phyloP scores from a whole-genome alignment of 1,284 basidiomycete genomes.

The Pseudozyma sp. region DNA sequence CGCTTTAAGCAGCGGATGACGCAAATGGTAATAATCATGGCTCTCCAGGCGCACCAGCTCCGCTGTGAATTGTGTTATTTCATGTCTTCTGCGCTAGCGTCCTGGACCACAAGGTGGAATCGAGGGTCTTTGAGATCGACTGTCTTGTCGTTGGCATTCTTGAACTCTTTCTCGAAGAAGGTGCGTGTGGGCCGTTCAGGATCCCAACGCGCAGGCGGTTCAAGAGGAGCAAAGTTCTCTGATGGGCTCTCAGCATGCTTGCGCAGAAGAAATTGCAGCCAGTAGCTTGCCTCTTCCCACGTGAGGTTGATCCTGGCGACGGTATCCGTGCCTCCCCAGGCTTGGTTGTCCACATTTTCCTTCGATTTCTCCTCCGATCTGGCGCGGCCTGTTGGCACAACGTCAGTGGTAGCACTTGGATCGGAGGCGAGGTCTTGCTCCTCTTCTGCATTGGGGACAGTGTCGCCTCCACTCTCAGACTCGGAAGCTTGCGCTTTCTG shows the following conservation, averaged over 20 bases:
- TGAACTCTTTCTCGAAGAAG: slow-evolving; percentile 53
- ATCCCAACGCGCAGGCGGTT: slow-evolving; percentile 35
- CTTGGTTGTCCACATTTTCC: slow-evolving; percentile 2
- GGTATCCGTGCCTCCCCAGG: slow-evolving; percentile 11
- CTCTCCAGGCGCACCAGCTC: too few relatives aligned
- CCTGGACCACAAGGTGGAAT: slow-evolving; percentile 45
- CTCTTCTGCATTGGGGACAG: not conserved
- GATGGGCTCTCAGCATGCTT: slow-evolving; percentile 11
- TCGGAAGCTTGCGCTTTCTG: not conserved
- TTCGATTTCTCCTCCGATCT: not conserved
- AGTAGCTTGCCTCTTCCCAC: slow-evolving; percentile 50
- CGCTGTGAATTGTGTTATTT: slow-evolving; percentile 27
- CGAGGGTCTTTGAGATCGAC: slow-evolving; percentile 47
- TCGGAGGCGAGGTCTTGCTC: not conserved
- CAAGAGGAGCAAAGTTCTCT: not conserved
- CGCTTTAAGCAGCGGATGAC: too few relatives aligned
- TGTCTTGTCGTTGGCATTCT: slow-evolving; percentile 29
- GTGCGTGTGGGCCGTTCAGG: slow-evolving; percentile 42
- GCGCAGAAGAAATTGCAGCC: slow-evolving; percentile 30
- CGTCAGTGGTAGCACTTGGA: not conserved
- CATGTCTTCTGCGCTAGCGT: slow-evolving; percentile 46
- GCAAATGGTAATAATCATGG: slow-evolving; percentile 46
- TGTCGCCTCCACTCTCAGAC: not conserved
- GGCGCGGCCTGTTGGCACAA: not conserved
- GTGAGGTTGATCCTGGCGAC: slow-evolving; percentile 21